Conservation (phyloP, 2,329 filamentous ascomycete species). For the Pseudopithomyces chartarum region DNA sequence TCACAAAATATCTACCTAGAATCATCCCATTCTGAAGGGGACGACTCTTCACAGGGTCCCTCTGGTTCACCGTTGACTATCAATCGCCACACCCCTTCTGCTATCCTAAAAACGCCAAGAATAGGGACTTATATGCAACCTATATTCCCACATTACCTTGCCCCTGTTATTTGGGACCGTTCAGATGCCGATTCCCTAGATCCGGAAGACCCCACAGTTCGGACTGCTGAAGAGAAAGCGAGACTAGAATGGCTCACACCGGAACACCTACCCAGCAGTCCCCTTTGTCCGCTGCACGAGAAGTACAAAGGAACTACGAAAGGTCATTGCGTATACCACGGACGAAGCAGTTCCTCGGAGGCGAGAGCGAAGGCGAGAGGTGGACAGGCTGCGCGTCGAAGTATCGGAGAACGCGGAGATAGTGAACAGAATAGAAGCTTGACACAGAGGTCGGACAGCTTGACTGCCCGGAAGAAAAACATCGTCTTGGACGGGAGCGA, state of each 20-base stretch:
- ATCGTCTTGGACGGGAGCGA: not conserved
- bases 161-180: slow-evolving; percentile 2
- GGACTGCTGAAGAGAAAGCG: slow-evolving; percentile 28
- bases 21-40: slow-evolving; percentile 16
- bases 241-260: slow-evolving; percentile 49
- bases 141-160: not conserved
- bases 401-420: not conserved
- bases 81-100: not conserved
- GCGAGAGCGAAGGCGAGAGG: not conserved
- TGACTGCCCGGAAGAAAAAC: not conserved
- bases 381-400: not conserved
- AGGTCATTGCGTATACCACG: slow-evolving; percentile 52
- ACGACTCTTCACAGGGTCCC: slow-evolving; percentile 32
- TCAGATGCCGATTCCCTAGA: not conserved
- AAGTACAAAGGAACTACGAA: slow-evolving; percentile 45
- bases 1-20: slow-evolving; percentile 25
- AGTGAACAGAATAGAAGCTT: slow-evolving; percentile 6
- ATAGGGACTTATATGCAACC: not conserved
- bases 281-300: slow-evolving; percentile 49
- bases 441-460: not conserved
- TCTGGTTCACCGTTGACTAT: not conserved
- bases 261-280: slow-evolving; percentile 51
- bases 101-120: not conserved
- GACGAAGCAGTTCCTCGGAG: slow-evolving; percentile 14
- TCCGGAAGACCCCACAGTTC: slow-evolving; percentile 9